A percentile compares a stretch with the other conserved stretches of the same genome.
Conservation (phyloP, 1,284 basidiomycete genomes). For the Schizophyllum amplum region DNA sequence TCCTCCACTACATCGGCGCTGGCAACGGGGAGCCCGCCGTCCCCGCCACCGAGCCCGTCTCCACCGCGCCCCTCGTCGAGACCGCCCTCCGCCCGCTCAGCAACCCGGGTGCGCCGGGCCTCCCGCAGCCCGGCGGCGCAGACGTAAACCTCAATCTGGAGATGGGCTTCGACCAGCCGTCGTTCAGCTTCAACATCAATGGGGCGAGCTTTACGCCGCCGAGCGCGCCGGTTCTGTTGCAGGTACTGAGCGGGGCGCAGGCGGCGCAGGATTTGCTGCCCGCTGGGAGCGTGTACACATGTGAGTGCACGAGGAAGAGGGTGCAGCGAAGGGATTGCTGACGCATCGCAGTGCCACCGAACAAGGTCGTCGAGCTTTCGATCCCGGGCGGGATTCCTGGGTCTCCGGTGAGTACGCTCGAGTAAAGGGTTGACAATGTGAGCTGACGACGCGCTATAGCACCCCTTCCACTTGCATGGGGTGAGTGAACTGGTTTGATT, state of each 20-base stretch:
- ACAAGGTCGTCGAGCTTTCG: slow-evolving; percentile 8
- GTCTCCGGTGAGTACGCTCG: slow-evolving; percentile 1
- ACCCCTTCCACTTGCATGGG: slow-evolving; percentile 16
- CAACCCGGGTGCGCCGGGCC: slow-evolving; percentile 19
- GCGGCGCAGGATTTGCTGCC: slow-evolving; percentile 29
- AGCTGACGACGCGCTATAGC: slow-evolving; percentile 2
- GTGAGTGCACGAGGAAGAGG: not conserved
- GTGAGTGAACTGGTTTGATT: slow-evolving; percentile 1
- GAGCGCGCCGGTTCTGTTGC: slow-evolving; percentile 26
- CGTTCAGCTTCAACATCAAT: slow-evolving; percentile 19
- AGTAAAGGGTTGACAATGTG: slow-evolving; percentile 2
- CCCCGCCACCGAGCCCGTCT: slow-evolving; percentile 8
- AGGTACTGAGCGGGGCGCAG: slow-evolving; percentile 36
- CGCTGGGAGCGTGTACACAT: slow-evolving; percentile 25
- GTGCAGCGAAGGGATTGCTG: not conserved
- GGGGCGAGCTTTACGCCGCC: slow-evolving; percentile 22
- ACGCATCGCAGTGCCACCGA: not conserved
- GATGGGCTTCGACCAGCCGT: slow-evolving; percentile 7
- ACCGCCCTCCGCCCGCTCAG: slow-evolving; percentile 20
- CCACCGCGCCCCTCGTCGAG: slow-evolving; percentile 18
- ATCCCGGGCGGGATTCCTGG: slow-evolving; percentile 10
- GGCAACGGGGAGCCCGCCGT: slow-evolving; percentile 20
- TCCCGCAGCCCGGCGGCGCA: slow-evolving; percentile 17
- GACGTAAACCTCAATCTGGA: slow-evolving; percentile 19
- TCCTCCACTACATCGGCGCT: slow-evolving; percentile 9